Base-by-base conservation (phyloP, 2,329 filamentous ascomycete species). In the Fusarium sp. region DNA sequence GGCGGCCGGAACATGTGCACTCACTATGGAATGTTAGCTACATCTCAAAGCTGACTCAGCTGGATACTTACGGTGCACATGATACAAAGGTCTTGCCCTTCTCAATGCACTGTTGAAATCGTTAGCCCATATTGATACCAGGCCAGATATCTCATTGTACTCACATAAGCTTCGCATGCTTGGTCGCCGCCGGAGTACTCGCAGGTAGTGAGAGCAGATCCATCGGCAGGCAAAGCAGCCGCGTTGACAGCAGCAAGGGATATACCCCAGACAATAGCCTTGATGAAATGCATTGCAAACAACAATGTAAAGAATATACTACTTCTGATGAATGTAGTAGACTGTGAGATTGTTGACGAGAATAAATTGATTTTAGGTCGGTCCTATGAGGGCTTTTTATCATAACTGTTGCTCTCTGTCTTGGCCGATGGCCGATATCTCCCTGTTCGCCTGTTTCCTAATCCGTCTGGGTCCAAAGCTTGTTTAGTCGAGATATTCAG, bases 261-360 rank as follows among this genome's bases (percentile, higher is more conserved):
- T 28, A 68, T 39, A 20, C 64, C 31, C 44, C 58, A 67, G 18
- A 62, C 26, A 12, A 68, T 33, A 15, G 57, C 50, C 47, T 68
- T 68, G 48, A 48, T 36, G 36, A 68, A 39, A 38, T 55, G 65
- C 65, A 68, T 68, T 15, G 31, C 18, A 50, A 28, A 11, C n/a
- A 7, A 24, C n/a, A 18, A 24, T 20, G 24, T 26, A 14, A 35
- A 28, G 18, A 13, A 28, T 24, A 5, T 6, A 38, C 41, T 50
- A 51, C 54, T 48, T 14, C 13, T 39, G 30, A 7, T 38, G 45
- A n/a, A 16, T n/a, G 50, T n/a, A 54, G 50, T 54, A 53, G 65
- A 42, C 24, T 42, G 26, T 41, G 45, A 41, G 59, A 41, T 61
- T 13, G 26, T 24, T 66, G 55, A 31, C 36, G 39, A 48, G 50